Conservation (phyloP, 768 basidiomycete species). For the Scleroderma bovista region DNA sequence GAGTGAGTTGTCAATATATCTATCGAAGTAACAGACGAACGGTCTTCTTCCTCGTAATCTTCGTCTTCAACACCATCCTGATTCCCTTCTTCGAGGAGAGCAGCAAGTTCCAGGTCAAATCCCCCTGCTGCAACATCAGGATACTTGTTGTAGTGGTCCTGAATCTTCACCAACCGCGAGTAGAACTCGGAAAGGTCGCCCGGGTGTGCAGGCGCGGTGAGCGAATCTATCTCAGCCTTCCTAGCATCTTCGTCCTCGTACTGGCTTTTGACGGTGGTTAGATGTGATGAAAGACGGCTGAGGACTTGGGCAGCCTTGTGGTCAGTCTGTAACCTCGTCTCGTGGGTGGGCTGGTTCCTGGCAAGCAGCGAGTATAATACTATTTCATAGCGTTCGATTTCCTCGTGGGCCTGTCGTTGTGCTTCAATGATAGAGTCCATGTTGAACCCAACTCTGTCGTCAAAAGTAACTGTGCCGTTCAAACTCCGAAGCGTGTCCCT, state of each 20-base stretch:
- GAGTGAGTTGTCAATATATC: conserved; percentile 1
- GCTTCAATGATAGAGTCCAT: conserved; percentile 96
- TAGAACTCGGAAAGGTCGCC: conserved; percentile 93
- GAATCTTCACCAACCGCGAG: conserved; percentile 89
- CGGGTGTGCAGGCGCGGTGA: conserved; percentile 54
- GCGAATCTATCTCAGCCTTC: conserved; percentile 57
- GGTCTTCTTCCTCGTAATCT: conserved; percentile 73
- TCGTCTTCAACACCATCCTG: conserved; percentile 67
- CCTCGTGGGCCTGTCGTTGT: conserved; percentile 95
- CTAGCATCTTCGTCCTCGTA: conserved; percentile 77
- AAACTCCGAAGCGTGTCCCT: conserved; percentile 44
- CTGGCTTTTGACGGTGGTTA: conserved; percentile 55
- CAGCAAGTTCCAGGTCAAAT: conserved; percentile 79
- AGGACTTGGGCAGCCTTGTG: conserved; percentile 91
- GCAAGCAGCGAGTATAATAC: conserved; percentile 83
- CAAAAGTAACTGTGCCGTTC: conserved; percentile 36
- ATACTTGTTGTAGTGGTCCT: conserved; percentile 95
- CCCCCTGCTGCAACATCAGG: conserved; percentile 80
- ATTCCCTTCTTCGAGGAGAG: conserved; percentile 71
- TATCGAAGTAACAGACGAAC: conserved; percentile 41
- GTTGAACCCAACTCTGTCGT: conserved; percentile 4
- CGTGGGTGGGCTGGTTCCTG: conserved; percentile 56
- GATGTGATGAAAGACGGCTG: conserved; percentile 70
- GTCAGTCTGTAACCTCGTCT: conserved; percentile 64
- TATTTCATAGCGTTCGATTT: conserved; percentile 86